Base-by-base conservation (phyloP, 2,329 filamentous ascomycete genomes). In the Alternaria gansuensis region DNA sequence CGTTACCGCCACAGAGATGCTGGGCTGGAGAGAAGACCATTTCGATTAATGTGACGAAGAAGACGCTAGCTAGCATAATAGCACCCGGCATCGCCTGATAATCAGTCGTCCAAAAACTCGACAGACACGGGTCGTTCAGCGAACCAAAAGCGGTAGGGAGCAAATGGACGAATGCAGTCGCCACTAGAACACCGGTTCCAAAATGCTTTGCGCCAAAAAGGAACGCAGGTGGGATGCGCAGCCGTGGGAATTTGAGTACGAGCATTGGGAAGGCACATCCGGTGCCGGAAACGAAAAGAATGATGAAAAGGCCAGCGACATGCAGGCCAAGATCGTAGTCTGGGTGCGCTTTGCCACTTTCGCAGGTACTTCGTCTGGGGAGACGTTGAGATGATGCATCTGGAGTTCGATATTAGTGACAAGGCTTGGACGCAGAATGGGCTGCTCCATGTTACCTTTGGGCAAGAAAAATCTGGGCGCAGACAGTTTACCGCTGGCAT, bases 141-240 rank as follows among this genome's bases (percentile, higher is more conserved):
- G 75, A 79, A 31, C 69, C 75, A 67, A 87, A 88, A 5, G 86
- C 85, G 4, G 84, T 87, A 0, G 86, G 86, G 9, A 88, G 81
- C 54, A 88, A 77, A 76, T 93, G 91, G 17, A 94, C 90, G 73
- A 95, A 95, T 53, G 91, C 90, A 1, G 91, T 95, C 14, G 91
- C 91, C 60, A 94, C 88, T 17, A 95, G 81, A 23, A 95, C 91
- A 45, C 91, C 91, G 0, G 91, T 95, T 63, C 91, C 75, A 41
- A 77, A 77, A 67, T 87, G 85, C 64, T 87, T 87, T 3, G 67
- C 71, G 71, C 84, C 85, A 39, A 84, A 82, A 63, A 87, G 86
- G 68, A 88, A 87, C 13, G 82, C 82, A 44, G 83, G 82, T 11
- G 86, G 86, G 31, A 88, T 83, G 11, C 84, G 84, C 40, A 88